Evolutionary conservation across 73 alveolate genomes (phyloP), one percentile per base, ranked within the genome.

Genomic region (Durusdinium trenchii): DNA sequence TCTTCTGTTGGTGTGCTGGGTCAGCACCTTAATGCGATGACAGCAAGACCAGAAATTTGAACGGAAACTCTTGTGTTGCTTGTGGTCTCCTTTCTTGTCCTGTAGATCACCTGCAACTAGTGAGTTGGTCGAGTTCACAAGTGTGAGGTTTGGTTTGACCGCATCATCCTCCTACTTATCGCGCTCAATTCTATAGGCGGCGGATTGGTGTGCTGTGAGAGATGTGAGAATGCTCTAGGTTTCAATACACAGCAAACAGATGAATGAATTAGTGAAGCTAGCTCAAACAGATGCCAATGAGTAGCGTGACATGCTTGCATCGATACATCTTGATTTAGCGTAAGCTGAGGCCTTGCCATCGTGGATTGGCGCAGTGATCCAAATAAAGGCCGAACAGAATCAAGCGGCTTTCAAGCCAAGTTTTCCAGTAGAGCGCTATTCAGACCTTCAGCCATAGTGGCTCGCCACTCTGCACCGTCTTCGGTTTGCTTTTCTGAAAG

Each of bases 131-230:
- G 45, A 3, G 23, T 30, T 3, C 0, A 3, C 26, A 28, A 3
- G 26, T 30, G 26, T 71, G 76, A 90, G 96, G 96, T 91, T 40
- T 91, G 98, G 98, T 91, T 91, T 45, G 98, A 91, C 98, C 98
- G 98, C 48, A 91, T 91, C 78, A 91, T 91, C 76, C 76, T 91
- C 51, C 50, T 91, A 32, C 98, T 91, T 78, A 91, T 91, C 23
- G 98, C 98, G n/a, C 47, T 91, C 90, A 91, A 91, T 71, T 91
- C 98, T 46, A 91, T 91, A 91, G 87, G 98, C 61, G n/a, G n/a
- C n/a, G n/a, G n/a, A n/a, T n/a, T n/a, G n/a, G n/a, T n/a, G n/a
- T n/a, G n/a, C n/a, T n/a, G n/a, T n/a, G n/a, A n/a, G n/a, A n/a
- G n/a, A n/a, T n/a, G n/a, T n/a, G n/a, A n/a, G n/a, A n/a, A n/a